phyloP scores from a whole-genome alignment of 345 rosid species.

The Melaleuca quinquenervia region DNA sequence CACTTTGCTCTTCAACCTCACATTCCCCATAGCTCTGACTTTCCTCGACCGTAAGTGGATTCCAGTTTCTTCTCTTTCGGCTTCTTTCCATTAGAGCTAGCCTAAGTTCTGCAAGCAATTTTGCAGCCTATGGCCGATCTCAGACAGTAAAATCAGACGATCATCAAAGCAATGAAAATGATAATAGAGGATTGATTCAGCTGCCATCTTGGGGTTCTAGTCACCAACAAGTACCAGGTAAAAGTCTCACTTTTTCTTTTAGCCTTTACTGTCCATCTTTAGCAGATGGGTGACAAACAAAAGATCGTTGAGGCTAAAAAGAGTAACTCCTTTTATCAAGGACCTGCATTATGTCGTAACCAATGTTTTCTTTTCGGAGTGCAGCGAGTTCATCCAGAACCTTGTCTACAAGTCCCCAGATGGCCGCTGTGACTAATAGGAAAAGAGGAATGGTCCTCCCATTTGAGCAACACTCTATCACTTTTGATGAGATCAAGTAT shows the following conservation, averaged over 20 bases:
- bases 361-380: background rate
- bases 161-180: slow-evolving; percentile 11
- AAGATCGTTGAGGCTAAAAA: background rate
- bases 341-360: background rate
- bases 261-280: background rate
- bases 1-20: slow-evolving; percentile 21
- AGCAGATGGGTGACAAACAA: background rate
- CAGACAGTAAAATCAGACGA: slow-evolving; percentile 37
- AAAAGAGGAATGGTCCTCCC: slow-evolving; percentile 60
- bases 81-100: background rate
- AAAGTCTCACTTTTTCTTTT: background rate
- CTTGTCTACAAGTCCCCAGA: background rate
- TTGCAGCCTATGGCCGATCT: slow-evolving; percentile 49
- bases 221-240: slow-evolving; percentile 9
- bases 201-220: slow-evolving; percentile 6
- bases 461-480: slow-evolving; percentile 37
- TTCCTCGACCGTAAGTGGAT: slow-evolving; percentile 25
- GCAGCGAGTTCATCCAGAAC: background rate
- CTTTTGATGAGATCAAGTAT: slow-evolving; percentile 35
- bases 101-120: background rate
- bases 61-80: background rate
- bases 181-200: slow-evolving; percentile 12
- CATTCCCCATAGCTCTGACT: slow-evolving; percentile 20
- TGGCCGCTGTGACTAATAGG: background rate
- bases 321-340: background rate